These are phyloP conservation scores for Aureoboletus auriporus DNA, from an alignment of 768 basidiomycete genomes.

Conservation along the genomic window DNA sequence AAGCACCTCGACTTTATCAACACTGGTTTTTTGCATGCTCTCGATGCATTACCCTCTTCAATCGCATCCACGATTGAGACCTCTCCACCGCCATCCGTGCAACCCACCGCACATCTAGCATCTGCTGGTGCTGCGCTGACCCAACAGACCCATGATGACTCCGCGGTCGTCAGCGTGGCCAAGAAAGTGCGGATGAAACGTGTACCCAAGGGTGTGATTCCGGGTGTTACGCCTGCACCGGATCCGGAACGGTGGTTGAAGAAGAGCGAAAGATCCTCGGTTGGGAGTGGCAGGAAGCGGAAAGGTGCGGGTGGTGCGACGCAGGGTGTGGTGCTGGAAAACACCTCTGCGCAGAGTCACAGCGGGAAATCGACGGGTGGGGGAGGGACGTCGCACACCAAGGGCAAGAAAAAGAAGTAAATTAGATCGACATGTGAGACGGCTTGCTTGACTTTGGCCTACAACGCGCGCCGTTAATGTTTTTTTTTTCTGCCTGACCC, in stretches of 20 bases:
- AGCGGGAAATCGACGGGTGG: slow-evolving; percentile 35
- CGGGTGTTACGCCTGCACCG: slow-evolving; percentile 76
- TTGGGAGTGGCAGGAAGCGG: slow-evolving; percentile 48
- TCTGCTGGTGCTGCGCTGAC: slow-evolving; percentile 21
- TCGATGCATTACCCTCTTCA: slow-evolving; percentile 56
- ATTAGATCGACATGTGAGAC: slow-evolving; percentile 25
- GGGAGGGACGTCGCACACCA: slow-evolving; percentile 36
- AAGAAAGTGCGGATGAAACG: slow-evolving; percentile 60
- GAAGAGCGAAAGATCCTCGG: slow-evolving; percentile 73
- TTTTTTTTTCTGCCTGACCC: slow-evolving; percentile 13
- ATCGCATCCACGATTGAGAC: slow-evolving; percentile 55
- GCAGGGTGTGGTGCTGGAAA: slow-evolving; percentile 50
- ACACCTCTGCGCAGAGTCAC: slow-evolving; percentile 17
- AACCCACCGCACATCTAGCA: slow-evolving; percentile 25
- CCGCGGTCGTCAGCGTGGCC: slow-evolving; percentile 35
- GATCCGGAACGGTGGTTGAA: slow-evolving; percentile 89
- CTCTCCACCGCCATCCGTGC: slow-evolving; percentile 52
- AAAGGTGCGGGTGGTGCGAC: slow-evolving; percentile 61
- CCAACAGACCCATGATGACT: slow-evolving; percentile 30
- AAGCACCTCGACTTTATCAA: slow-evolving; percentile 82
- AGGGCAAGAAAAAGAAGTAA: slow-evolving; percentile 70
- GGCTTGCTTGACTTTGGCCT: slow-evolving; percentile 12
- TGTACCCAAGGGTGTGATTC: slow-evolving; percentile 70
- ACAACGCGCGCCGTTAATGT: slow-evolving; percentile 20
- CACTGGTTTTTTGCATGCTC: slow-evolving; percentile 58